Base-by-base conservation (phyloP, 768 basidiomycete species). In the Trametes maxima region DNA sequence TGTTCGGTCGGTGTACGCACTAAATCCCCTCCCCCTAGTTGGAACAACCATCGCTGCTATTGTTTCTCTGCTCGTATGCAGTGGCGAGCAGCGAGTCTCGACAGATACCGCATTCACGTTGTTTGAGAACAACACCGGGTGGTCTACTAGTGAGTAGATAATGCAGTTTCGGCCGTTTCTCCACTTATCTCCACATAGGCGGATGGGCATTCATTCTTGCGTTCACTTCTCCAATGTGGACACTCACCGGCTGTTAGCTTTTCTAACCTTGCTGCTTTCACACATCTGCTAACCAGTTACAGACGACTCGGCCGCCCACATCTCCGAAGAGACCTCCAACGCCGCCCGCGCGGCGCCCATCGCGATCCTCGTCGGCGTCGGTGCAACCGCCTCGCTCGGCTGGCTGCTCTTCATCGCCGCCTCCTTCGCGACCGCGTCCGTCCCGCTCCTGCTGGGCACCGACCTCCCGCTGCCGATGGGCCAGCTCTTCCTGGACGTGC, bases 161-260 rank as follows among this genome's bases (percentile, higher is more conserved):
- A 24, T n/a, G 2, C 10, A 48, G 28, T 28, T 5, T 53, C 16
- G 35, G 3, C 10, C 4, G 56, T 5, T 8, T 13, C 19, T 16
- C 17, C 17, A 36, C 11, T 16, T 14, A 21, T 25, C 33, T 40
- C n/a, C 65, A 24, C 24, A 22, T 14, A 89, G 88, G 80, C 72
- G 86, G 84, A 14, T 89, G 88, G 88, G 86, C 88, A 1, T 90
- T 90, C 70, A 76, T 89, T 63, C 70, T 90, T 46, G 79, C 89
- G 0, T 89, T 90, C 68, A 88, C 87, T 0, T 78, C 89, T 1
- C 86, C 88, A 0, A 90, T 90, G 89, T 90, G 88, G 88, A 89
- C 87, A 3, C 73, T 90, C 57, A 90, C 89, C 2, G 89, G 88
- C 62, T 90, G 88, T 89, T 56, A 66, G 86, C 72, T 42, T 37